Percentiles rank a stretch among this genome's conserved stretches.
phyloP scores from a whole-genome alignment of 371 early-diverging fungal genomes.

The Haplosporangium sp. region DNA sequence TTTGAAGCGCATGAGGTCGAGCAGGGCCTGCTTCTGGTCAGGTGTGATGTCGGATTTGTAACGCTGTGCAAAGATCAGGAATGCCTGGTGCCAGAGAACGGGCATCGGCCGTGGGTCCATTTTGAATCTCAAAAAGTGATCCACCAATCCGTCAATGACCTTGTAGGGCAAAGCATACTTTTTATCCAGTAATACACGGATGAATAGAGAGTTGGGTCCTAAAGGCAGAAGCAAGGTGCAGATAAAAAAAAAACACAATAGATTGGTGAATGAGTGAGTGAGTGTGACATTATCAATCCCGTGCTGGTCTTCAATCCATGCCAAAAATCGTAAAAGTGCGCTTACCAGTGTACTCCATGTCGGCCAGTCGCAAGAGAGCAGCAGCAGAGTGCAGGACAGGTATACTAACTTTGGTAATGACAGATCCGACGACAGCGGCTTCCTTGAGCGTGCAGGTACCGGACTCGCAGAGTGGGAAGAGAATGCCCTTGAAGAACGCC shows the following conservation, averaged over 20 bases:
- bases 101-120: constrained; percentile 87
- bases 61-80: constrained; percentile 95
- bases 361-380: constrained; percentile 92
- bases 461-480: constrained; percentile 95
- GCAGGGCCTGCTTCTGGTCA: constrained; percentile 92
- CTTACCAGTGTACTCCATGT: constrained; percentile 96
- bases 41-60: constrained; percentile 95
- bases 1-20: constrained; percentile 84
- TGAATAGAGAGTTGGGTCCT: constrained; percentile 89
- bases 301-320: neutral
- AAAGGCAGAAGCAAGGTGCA: constrained; percentile 12
- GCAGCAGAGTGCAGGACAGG: constrained; percentile 97
- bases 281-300: neutral
- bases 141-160: constrained; percentile 94
- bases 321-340: neutral
- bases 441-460: constrained; percentile 96
- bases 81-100: constrained; percentile 97
- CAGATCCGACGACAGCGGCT: constrained; percentile 95
- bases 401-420: constrained; percentile 91
- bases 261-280: neutral
- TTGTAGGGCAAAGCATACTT: constrained; percentile 98
- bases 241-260: neutral
- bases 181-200: constrained; percentile 96
- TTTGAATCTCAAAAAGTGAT: constrained; percentile 93
- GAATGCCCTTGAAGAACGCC: constrained; percentile 97